A percentile compares a stretch with the other conserved stretches of the same genome.
phyloP scores from a whole-genome alignment of 2,329 filamentous ascomycete genomes.

The Botrytis byssoidea region DNA sequence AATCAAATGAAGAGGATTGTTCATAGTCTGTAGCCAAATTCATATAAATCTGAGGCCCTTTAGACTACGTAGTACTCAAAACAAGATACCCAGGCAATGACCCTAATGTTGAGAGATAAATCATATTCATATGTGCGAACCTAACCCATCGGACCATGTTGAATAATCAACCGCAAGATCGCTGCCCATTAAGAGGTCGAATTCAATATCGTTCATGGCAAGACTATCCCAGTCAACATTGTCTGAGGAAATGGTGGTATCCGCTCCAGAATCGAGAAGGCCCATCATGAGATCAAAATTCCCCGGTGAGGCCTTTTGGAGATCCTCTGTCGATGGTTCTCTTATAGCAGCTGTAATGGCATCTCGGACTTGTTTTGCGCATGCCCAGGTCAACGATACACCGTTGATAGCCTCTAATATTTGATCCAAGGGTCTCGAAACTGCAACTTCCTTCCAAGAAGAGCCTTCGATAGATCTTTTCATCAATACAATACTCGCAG shows the following conservation, averaged over 20 bases:
- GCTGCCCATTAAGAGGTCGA: constrained; percentile 21
- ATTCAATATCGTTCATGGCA: constrained; percentile 19
- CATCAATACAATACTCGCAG: constrained; percentile 49
- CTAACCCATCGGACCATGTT: constrained; percentile 8
- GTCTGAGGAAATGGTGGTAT: not conserved
- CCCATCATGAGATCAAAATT: constrained; percentile 29
- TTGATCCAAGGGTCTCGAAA: constrained; percentile 50
- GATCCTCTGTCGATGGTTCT: not conserved
- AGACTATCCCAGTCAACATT: constrained; percentile 23
- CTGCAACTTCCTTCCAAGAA: constrained; percentile 45
- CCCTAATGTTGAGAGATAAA: not conserved
- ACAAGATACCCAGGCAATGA: not conserved
- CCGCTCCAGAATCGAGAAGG: constrained; percentile 15
- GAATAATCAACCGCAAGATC: constrained; percentile 17
- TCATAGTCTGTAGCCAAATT: not conserved
- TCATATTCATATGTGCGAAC: not conserved
- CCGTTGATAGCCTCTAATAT: constrained; percentile 51
- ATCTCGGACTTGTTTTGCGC: constrained; percentile 45
- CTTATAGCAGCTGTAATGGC: constrained; percentile 34
- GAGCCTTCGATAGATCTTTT: constrained; percentile 43
- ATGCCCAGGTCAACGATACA: constrained; percentile 52
- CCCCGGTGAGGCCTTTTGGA: constrained; percentile 23
- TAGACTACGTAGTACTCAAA: not conserved
- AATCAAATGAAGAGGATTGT: not conserved
- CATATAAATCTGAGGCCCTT: not conserved